Conservation (phyloP, 1,284 basidiomycete species). For the Tilletia caries region DNA sequence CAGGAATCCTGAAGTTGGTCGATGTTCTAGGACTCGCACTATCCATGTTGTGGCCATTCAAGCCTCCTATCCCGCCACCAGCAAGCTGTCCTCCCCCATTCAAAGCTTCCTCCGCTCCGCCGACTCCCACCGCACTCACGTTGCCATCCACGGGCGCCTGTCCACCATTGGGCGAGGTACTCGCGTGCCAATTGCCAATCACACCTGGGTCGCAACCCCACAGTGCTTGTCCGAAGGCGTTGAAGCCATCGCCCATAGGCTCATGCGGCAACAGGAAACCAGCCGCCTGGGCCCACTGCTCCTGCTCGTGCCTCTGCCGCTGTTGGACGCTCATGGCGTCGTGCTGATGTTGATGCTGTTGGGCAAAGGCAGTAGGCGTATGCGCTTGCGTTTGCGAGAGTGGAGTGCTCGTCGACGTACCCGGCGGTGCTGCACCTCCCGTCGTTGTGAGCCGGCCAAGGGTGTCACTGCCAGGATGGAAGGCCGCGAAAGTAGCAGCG, state of each 20-base stretch:
- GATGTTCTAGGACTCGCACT: too few species aligned
- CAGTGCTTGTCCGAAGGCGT: constrained; percentile 8
- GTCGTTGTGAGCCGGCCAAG: constrained; percentile 4
- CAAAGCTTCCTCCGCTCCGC: too few species aligned
- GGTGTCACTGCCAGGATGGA: constrained; percentile 11
- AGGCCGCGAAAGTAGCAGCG: neutral
- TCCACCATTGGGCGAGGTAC: neutral
- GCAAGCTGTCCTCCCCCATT: too few species aligned
- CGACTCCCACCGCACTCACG: too few species aligned
- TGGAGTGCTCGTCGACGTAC: neutral
- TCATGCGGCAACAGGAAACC: neutral
- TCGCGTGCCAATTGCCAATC: constrained; percentile 10
- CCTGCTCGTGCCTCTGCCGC: constrained; percentile 2
- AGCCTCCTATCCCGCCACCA: too few species aligned
- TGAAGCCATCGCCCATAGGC: constrained; percentile 7
- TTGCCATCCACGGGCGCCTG: too few species aligned
- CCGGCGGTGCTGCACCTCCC: neutral
- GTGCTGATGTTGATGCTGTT: neutral
- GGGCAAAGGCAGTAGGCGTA: neutral
- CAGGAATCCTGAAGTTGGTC: too few species aligned
- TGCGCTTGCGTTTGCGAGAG: neutral
- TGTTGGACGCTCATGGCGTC: neutral
- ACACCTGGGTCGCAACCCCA: constrained; percentile 5
- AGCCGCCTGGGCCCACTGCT: constrained; percentile 3
- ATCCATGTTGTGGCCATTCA: too few species aligned